phyloP scores from a whole-genome alignment of 2,329 filamentous ascomycete genomes.

The Didymella arachidicola region DNA sequence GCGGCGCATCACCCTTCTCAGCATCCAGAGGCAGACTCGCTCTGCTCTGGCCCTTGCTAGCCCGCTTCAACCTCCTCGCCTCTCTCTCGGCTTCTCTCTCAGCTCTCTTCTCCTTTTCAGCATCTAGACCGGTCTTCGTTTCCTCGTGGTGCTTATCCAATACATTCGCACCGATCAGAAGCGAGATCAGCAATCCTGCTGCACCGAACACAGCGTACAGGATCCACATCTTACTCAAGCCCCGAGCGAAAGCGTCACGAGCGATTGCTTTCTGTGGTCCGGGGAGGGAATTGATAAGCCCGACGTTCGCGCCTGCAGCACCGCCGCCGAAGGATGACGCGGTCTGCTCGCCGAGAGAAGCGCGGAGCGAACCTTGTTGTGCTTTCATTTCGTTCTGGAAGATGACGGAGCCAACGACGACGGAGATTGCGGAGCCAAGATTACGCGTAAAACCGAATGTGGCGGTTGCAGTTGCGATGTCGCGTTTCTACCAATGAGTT shows the following conservation, averaged over 20 bases:
- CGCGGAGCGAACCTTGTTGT: conserved; percentile 59
- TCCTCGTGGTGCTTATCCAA: conserved; percentile 56
- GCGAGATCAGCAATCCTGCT: conserved; percentile 49
- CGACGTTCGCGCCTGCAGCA: conserved; percentile 67
- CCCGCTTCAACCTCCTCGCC: conserved; percentile 40
- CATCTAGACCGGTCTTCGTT: conserved; percentile 59
- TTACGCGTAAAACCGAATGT: conserved; percentile 74
- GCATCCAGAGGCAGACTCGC: conserved; percentile 12
- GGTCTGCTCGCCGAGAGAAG: conserved; percentile 60
- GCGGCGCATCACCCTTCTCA: conserved; percentile 7
- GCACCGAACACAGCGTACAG: conserved; percentile 55
- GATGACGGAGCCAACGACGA: conserved; percentile 78
- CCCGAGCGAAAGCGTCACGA: conserved; percentile 54
- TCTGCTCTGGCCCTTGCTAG: conserved; percentile 27
- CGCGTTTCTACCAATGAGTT: conserved; percentile 52
- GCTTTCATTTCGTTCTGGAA: conserved; percentile 78
- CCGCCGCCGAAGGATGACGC: conserved; percentile 65
- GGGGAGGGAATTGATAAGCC: conserved; percentile 62
- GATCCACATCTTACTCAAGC: conserved; percentile 59
- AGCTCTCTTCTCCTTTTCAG: conserved; percentile 50
- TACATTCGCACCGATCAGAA: conserved; percentile 54
- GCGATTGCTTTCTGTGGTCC: conserved; percentile 55
- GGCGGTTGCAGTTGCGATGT: conserved; percentile 73
- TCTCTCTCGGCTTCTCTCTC: conserved; percentile 46
- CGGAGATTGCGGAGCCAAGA: conserved; percentile 70